Evolutionary conservation across 2,329 filamentous ascomycete genomes (phyloP).

Genomic region (Beauveria varroae): DNA sequence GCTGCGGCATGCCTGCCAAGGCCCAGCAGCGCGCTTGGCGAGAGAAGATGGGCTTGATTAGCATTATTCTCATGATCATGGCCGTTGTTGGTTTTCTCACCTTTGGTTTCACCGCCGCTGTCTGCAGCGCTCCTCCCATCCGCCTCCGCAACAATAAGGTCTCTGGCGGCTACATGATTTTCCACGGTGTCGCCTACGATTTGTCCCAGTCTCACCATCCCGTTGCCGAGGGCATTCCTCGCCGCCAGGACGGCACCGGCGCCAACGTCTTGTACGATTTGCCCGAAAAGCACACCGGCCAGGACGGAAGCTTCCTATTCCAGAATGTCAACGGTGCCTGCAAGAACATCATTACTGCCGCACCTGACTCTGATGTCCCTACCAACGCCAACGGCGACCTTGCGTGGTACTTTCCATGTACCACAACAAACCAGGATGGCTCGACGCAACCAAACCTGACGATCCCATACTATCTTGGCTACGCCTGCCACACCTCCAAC

Average conservation of each 20-base stretch:
- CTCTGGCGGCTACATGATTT: slow-evolving; percentile 80
- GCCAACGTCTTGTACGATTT: slow-evolving; percentile 84
- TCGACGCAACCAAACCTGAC: slow-evolving; percentile 71
- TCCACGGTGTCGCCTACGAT: slow-evolving; percentile 87
- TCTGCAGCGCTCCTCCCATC: slow-evolving; percentile 66
- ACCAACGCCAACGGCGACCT: slow-evolving; percentile 65
- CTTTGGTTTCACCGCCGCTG: slow-evolving; percentile 87
- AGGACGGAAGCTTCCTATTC: slow-evolving; percentile 94
- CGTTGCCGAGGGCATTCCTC: slow-evolving; percentile 67
- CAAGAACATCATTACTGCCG: slow-evolving; percentile 76
- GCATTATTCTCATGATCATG: slow-evolving; percentile 84
- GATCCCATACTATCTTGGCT: slow-evolving; percentile 70
- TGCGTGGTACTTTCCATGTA: slow-evolving; percentile 97
- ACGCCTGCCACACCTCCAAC: slow-evolving; percentile 76
- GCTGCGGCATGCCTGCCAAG: slow-evolving; percentile 77
- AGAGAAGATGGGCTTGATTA: slow-evolving; percentile 95
- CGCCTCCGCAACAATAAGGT: slow-evolving; percentile 81
- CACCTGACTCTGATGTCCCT: slow-evolving; percentile 67
- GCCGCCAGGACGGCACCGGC: slow-evolving; percentile 36
- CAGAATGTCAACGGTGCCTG: slow-evolving; percentile 97
- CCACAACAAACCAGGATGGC: slow-evolving; percentile 86
- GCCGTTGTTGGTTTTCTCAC: slow-evolving; percentile 88
- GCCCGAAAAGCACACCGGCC: slow-evolving; percentile 72
- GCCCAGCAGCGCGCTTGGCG: slow-evolving; percentile 90
- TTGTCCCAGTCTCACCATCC: slow-evolving; percentile 71